Evolutionary conservation across 129 eudicot genomes (phyloP), one percentile per base, ranked within the genome.

Genomic region (Smallanthus sonchifolius): DNA sequence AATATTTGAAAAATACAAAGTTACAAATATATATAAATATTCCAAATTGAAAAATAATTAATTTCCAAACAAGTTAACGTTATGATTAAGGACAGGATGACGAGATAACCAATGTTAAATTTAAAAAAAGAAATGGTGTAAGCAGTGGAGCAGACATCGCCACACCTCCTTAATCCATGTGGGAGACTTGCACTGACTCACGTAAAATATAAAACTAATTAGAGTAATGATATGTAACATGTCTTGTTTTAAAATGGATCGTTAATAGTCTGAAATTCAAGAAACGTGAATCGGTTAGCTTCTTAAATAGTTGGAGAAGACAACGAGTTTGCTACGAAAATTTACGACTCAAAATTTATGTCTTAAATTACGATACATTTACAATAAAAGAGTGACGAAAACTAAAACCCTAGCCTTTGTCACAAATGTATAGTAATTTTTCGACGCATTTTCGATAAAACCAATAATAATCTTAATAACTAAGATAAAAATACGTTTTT

Each of bases 81-180:
- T 66, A 54, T 67, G 20, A 24, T 65, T 52, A 76, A 76, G 11
- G 66, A 76, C 67, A 54, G 66, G 52, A 57, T 76, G 38, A 55
- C 55, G 60, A 76, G 44, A 44, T 67, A 76, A 67, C 17, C 67
- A 34, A 61, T 61, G 43, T 14, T 34, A 14, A 14, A 15, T 28
- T 52, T 76, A 10, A 10, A 54, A 52, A 54, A 40, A 55, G 20
- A 66, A 55, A 67, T 40, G 24, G 45, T 76, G 80, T 67, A 54
- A 67, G 63, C 48, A 67, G 30, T 55, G 37, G 68, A 76, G 80
- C 80, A 76, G 68, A 76, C 80, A 76, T 76, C 68, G 74, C 74
- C 74, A 76, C 80, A 76, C 56, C 66, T 45, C 59, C 74, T 20
- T 67, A 54, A 44, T 67, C 44, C 80, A 76, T 76, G 80, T 67